Evolutionary conservation across 148 eudicot species (phyloP).

Genomic region (Arbutus unedo): DNA sequence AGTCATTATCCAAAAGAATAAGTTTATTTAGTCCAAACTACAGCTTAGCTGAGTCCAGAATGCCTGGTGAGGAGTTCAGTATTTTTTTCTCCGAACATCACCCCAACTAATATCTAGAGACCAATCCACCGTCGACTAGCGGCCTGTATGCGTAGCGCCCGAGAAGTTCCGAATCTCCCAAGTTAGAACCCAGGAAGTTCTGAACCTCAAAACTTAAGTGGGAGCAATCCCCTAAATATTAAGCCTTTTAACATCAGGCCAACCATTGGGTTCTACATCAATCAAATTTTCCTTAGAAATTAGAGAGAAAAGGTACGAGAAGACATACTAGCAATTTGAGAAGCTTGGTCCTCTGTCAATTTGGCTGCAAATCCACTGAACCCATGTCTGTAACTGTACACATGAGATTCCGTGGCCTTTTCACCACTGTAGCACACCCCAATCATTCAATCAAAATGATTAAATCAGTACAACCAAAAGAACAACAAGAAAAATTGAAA

Average conservation of each 20-base stretch:
- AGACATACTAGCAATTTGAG: constrained; percentile 35
- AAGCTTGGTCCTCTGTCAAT: constrained; percentile 45
- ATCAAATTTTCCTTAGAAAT: background rate
- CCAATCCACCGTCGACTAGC: too few species aligned
- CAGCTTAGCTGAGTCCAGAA: background rate
- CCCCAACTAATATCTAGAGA: too few species aligned
- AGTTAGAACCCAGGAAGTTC: too few species aligned
- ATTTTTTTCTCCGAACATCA: too few species aligned
- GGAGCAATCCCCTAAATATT: too few species aligned
- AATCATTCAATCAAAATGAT: background rate
- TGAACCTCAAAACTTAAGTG: too few species aligned
- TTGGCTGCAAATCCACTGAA: constrained; percentile 57
- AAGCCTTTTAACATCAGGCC: too few species aligned
- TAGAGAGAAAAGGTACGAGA: background rate
- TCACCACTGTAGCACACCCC: constrained; percentile 29
- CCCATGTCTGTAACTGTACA: constrained; percentile 52
- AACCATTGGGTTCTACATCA: background rate
- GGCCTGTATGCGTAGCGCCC: too few species aligned
- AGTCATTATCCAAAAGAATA: too few species aligned
- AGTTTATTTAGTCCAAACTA: too few species aligned
- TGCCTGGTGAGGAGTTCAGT: too few species aligned
- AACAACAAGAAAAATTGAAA: background rate
- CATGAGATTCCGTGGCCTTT: constrained; percentile 43
- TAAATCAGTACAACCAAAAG: background rate
- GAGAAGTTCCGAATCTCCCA: too few species aligned